Percentiles rank a stretch among this genome's conserved stretches.
Conservation (phyloP, 2,329 filamentous ascomycete species). For the Fusarium oligoseptatum region DNA sequence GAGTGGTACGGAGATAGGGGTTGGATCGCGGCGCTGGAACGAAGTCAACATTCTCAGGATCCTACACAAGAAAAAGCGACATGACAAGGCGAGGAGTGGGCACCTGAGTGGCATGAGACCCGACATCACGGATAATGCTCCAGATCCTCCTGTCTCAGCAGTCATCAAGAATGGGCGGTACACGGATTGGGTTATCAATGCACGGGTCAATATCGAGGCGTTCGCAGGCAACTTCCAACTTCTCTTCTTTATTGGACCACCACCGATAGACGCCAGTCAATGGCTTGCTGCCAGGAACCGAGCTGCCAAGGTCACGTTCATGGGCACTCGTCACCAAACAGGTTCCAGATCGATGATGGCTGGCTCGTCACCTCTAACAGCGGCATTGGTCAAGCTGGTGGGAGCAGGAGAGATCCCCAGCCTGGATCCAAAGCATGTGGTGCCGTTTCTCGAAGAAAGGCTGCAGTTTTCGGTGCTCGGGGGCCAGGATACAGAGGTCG, state of each 20-base stretch:
- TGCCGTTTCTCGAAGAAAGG: slow-evolving; percentile 57
- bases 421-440: slow-evolving; percentile 53
- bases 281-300: slow-evolving; percentile 70
- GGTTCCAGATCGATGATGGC: slow-evolving; percentile 55
- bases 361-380: slow-evolving; percentile 66
- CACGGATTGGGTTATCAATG: slow-evolving; percentile 77
- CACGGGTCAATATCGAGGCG: slow-evolving; percentile 71
- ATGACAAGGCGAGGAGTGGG: neutral
- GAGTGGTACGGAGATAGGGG: slow-evolving; percentile 54
- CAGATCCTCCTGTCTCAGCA: slow-evolving; percentile 39
- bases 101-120: slow-evolving; percentile 24
- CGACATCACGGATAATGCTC: slow-evolving; percentile 46
- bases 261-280: slow-evolving; percentile 56
- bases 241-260: slow-evolving; percentile 75
- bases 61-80: slow-evolving; percentile 3
- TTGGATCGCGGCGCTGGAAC: slow-evolving; percentile 39
- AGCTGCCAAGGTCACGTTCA: slow-evolving; percentile 72
- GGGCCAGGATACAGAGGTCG: slow-evolving; percentile 44
- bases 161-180: slow-evolving; percentile 60
- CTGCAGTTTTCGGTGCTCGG: slow-evolving; percentile 53
- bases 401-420: slow-evolving; percentile 52
- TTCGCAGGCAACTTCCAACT: slow-evolving; percentile 72
- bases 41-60: neutral
- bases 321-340: slow-evolving; percentile 57
- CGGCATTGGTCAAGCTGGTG: slow-evolving; percentile 60